Percentiles rank a stretch among this genome's conserved stretches.
phyloP scores from a whole-genome alignment of 2,329 filamentous ascomycete species.

The Polychaeton citri region DNA sequence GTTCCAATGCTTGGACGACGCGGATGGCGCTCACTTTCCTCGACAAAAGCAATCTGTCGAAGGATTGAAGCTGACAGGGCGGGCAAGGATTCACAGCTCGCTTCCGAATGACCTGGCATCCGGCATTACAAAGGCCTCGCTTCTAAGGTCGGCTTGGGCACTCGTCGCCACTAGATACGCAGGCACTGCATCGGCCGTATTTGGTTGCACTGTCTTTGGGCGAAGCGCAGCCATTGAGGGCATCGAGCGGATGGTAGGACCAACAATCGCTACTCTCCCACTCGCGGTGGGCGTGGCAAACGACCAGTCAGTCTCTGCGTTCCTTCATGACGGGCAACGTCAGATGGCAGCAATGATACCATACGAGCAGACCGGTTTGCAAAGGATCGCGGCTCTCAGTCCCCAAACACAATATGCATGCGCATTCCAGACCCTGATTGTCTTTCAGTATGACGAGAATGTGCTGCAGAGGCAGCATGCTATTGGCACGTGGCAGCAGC shows the following conservation, averaged over 20 bases:
- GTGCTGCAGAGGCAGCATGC: too few species aligned
- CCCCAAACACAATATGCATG: slow-evolving; percentile 43
- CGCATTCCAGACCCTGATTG: slow-evolving; percentile 41
- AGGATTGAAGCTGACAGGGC: too few species aligned
- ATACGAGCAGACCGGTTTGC: slow-evolving; percentile 25
- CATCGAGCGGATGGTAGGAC: slow-evolving; percentile 13
- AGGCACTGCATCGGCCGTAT: slow-evolving; percentile 18
- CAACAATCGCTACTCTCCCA: slow-evolving; percentile 26
- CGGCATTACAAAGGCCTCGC: slow-evolving; percentile 18
- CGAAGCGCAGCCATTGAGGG: slow-evolving; percentile 19
- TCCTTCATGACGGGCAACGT: slow-evolving; percentile 8
- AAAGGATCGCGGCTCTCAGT: slow-evolving; percentile 29
- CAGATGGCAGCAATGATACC: slow-evolving; percentile 18
- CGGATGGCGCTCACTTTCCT: too few species aligned
- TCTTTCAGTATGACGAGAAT: too few species aligned
- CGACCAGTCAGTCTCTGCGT: slow-evolving; percentile 11
- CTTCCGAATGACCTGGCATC: too few species aligned
- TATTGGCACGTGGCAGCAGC: too few species aligned
- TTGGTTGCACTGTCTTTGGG: slow-evolving; percentile 23
- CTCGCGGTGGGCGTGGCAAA: slow-evolving; percentile 21
- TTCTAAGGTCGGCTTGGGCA: slow-evolving; percentile 22
- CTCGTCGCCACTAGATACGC: slow-evolving; percentile 17
- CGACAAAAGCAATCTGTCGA: too few species aligned
- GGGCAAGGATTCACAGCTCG: too few species aligned
- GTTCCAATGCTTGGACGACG: too few species aligned